A percentile compares a stretch with the other conserved stretches of the same genome.
phyloP scores from a whole-genome alignment of 2,329 filamentous ascomycete species.

The Rutstroemia sydowiana region DNA sequence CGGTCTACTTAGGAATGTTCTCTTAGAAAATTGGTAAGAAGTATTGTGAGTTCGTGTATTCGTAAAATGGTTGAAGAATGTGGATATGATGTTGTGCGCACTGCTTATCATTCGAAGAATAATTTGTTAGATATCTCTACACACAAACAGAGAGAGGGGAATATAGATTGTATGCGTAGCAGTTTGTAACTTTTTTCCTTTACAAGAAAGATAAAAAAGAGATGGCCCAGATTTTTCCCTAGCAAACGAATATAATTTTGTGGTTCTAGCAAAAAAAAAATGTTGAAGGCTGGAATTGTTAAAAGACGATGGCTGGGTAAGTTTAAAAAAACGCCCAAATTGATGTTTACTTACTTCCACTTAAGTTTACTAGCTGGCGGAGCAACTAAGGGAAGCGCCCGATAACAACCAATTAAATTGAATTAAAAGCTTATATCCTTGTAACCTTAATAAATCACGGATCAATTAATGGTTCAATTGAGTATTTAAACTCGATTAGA shows the following conservation, averaged over 20 bases:
- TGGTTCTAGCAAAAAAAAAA: constrained; percentile 1
- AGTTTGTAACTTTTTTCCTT: neutral
- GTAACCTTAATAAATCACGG: neutral
- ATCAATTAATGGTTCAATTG: neutral
- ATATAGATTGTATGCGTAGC: constrained; percentile 1
- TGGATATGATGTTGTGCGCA: constrained; percentile 5
- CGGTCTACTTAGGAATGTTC: neutral
- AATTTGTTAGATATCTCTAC: constrained; percentile 8
- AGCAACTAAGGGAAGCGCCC: neutral
- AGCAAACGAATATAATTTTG: neutral
- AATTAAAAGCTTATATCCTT: neutral
- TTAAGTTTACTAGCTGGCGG: neutral
- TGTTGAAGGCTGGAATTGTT: constrained; percentile 4
- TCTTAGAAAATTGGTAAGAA: neutral
- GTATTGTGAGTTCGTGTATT: neutral
- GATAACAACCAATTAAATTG: neutral
- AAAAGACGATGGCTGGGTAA: constrained; percentile 6
- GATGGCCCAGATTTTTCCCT: constrained; percentile 3
- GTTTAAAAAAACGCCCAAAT: neutral
- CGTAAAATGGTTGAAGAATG: neutral
- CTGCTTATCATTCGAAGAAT: constrained; percentile 7
- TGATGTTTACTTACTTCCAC: constrained; percentile 4
- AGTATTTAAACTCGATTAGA: neutral
- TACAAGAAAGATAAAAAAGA: neutral
- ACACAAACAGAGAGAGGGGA: neutral